Percentiles rank a stretch among this genome's conserved stretches.
Evolutionary conservation across 1,139 yeast species (phyloP).

Genomic region (Debaryomyces udenii): DNA sequence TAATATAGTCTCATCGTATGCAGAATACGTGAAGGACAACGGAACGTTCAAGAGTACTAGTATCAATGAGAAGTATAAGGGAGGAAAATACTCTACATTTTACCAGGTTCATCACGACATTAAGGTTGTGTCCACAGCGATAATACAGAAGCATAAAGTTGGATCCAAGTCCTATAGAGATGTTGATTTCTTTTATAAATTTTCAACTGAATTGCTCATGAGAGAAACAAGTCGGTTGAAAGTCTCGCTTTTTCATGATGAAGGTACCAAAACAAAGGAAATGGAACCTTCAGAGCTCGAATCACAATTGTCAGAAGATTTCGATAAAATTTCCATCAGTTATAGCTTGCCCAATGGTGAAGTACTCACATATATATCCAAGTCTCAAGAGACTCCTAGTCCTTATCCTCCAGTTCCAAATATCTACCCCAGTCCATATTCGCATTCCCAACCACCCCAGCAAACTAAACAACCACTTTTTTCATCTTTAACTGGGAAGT

Average conservation of each 20-base stretch:
- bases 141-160: conserved; percentile 50
- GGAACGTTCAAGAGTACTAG: conserved; percentile 23
- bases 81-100: conserved; percentile 43
- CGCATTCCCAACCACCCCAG: conserved; percentile 27
- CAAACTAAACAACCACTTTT: conserved; percentile 62
- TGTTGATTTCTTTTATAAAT: conserved; percentile 70
- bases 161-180: conserved; percentile 61
- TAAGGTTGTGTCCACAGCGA: conserved; percentile 59
- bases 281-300: conserved; percentile 32
- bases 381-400: conserved; percentile 34
- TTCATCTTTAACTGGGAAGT: conserved; percentile 63
- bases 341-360: conserved; percentile 67
- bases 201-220: conserved; percentile 67
- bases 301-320: conserved; percentile 51
- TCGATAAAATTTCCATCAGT: conserved; percentile 63
- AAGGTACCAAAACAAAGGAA: conserved; percentile 15
- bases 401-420: conserved; percentile 17
- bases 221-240: conserved; percentile 65
- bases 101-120: conserved; percentile 74
- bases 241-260: conserved; percentile 27
- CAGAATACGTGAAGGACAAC: conserved; percentile 32
- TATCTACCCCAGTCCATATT: conserved; percentile 23
- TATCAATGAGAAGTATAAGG: conserved; percentile 24
- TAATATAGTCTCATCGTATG: conserved; percentile 46
- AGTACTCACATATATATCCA: conserved; percentile 46